phyloP scores from a whole-genome alignment of 139 green algal genomes.

The Tetraselmis striata region DNA sequence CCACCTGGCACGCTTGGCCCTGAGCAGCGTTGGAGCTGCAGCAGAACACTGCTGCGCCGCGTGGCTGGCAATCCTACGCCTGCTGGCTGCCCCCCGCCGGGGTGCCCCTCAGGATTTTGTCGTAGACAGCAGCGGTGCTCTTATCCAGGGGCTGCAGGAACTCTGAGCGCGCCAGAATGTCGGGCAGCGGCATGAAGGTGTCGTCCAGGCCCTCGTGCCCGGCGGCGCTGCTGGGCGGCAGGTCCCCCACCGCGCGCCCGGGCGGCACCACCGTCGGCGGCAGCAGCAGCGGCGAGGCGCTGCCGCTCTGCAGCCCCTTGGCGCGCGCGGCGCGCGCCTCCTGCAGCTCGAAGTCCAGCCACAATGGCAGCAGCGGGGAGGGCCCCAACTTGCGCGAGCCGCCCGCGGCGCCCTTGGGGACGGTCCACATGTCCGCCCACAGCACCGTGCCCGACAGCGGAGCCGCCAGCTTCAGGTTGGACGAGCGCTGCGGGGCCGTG shows the following conservation, averaged over 20 bases:
- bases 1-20: too few species aligned
- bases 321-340: constrained; percentile 18
- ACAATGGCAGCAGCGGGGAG: constrained; percentile 61
- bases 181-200: constrained; percentile 35
- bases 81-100: background rate
- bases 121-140: constrained; percentile 13
- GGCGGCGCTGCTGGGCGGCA: background rate
- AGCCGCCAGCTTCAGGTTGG: constrained; percentile 40
- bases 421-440: constrained; percentile 67
- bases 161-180: constrained; percentile 51
- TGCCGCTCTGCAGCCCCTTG: constrained; percentile 24
- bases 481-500: constrained; percentile 28
- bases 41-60: too few species aligned
- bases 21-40: too few species aligned
- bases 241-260: too few species aligned
- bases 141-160: constrained; percentile 55
- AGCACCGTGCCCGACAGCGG: constrained; percentile 65
- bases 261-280: background rate
- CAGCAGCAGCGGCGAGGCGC: constrained; percentile 49
- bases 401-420: constrained; percentile 40
- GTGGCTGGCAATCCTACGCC: background rate
- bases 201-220: constrained; percentile 16
- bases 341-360: constrained; percentile 64
- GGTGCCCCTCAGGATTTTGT: background rate
- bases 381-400: constrained; percentile 28